These are phyloP conservation scores for Aspergillus nanangensis DNA, from an alignment of 495 filamentous ascomycete genomes.

Conservation along the genomic window DNA sequence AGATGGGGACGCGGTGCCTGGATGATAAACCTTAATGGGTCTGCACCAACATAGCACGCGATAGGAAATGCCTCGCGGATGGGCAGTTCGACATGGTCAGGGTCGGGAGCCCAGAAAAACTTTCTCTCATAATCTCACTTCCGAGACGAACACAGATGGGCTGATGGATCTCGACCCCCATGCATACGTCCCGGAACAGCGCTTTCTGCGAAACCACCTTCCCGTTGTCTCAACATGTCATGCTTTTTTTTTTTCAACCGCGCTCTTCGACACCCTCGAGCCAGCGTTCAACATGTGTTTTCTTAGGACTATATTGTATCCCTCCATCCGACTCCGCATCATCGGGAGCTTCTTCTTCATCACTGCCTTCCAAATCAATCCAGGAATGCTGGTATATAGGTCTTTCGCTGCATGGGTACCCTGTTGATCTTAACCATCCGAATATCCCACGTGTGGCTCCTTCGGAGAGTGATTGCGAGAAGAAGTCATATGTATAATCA, in stretches of 20 bases:
- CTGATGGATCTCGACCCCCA: neutral
- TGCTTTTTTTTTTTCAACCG: neutral
- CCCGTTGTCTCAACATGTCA: neutral
- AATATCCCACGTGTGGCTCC: conserved; percentile 18
- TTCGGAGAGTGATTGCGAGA: conserved; percentile 11
- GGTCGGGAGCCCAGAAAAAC: neutral
- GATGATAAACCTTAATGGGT: neutral
- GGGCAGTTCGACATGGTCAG: neutral
- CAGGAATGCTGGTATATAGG: conserved; percentile 26
- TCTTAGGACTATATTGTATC: neutral
- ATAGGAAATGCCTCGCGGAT: neutral
- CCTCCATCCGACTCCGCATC: conserved; percentile 9
- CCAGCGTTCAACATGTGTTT: conserved; percentile 2
- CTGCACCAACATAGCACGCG: neutral
- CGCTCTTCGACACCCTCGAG: neutral
- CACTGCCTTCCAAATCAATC: conserved; percentile 20
- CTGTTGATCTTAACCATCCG: conserved; percentile 14
- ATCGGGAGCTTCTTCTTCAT: conserved; percentile 16
- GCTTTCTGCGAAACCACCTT: neutral
- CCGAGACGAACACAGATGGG: neutral
- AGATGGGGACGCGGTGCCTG: neutral
- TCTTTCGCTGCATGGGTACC: conserved; percentile 15
- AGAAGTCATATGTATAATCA: conserved; percentile 9
- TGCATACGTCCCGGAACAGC: neutral
- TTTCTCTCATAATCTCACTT: neutral